Base-by-base conservation (phyloP, 2,329 filamentous ascomycete genomes). In the Colletotrichum phormii region DNA sequence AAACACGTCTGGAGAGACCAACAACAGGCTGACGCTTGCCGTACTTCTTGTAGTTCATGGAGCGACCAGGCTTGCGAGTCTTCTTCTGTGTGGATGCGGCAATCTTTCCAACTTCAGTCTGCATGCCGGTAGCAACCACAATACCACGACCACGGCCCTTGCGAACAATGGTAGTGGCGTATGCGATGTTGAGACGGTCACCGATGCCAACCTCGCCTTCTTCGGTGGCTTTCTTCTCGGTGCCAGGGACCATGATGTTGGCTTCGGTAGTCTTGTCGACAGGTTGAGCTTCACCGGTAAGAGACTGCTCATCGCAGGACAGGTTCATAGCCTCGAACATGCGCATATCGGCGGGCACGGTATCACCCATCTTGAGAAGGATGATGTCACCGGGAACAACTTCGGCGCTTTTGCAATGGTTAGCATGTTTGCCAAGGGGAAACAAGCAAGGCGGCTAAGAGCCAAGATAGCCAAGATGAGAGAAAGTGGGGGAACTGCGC, bases 261-360 rank as follows among this genome's bases (percentile, higher is more conserved):
- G 86, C 86, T 24, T 89, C 86, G 26, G 87, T 84, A 55, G 88
- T 86, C 84, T 95, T 93, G 79, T 91, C 89, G 31, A 93, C 91
- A 7, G 93, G 91, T 18, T 93, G 85, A 4, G 93, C 93, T 81
- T 95, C 93, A 78, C 93, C 93, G 7, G 93, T 95, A 57, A 95
- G 87, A 62, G 93, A 90, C 58, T 92, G 91, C 81, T 95, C 93
- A 77, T 97, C 94, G 78, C 93, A 94, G 74, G 91, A 90, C 58
- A 95, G 87, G 80, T 97, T 96, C 89, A 95, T 93, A 72, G 88
- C 89, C 77, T 94, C 91, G 76, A 93, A 88, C 24, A 92, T 81
- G 67, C 92, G 90, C 53, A 95, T 81, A 78, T 95, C 93, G 49
- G 93, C 93, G 11, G 93, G 93, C 53, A 95, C 89, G 4, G 92